These are phyloP conservation scores for Spathaspora sp. DNA, from an alignment of 1,139 yeast genomes.

Conservation along the genomic window DNA sequence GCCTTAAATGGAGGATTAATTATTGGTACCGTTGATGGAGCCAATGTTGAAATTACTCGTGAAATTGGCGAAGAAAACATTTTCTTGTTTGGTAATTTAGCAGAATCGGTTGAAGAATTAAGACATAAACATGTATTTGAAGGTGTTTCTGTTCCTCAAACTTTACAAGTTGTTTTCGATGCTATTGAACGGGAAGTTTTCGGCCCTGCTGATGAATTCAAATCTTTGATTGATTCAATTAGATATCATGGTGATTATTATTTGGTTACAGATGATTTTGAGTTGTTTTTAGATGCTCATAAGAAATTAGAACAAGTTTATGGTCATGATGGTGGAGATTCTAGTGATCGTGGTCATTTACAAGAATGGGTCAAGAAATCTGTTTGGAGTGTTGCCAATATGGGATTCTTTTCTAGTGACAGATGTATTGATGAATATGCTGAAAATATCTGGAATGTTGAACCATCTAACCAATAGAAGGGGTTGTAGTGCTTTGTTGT, in stretches of 20 bases:
- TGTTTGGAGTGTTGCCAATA: slow-evolving; percentile 80
- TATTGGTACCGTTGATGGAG: slow-evolving; percentile 96
- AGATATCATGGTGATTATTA: slow-evolving; percentile 79
- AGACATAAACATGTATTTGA: slow-evolving; percentile 73
- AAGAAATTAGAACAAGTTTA: slow-evolving; percentile 70
- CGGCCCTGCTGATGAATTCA: slow-evolving; percentile 70
- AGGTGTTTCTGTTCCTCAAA: slow-evolving; percentile 53
- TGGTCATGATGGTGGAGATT: slow-evolving; percentile 47
- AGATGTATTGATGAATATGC: slow-evolving; percentile 93
- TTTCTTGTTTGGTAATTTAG: slow-evolving; percentile 85
- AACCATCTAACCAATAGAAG: slow-evolving; percentile 48
- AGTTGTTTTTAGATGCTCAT: slow-evolving; percentile 81
- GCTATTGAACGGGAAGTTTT: slow-evolving; percentile 69
- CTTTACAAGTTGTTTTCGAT: slow-evolving; percentile 61
- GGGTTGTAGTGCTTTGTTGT: slow-evolving; percentile 5
- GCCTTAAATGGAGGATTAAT: slow-evolving; percentile 92
- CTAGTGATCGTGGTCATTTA: slow-evolving; percentile 50
- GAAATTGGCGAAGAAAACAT: slow-evolving; percentile 93
- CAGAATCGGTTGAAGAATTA: slow-evolving; percentile 85
- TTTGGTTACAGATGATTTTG: slow-evolving; percentile 86
- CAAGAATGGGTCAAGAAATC: slow-evolving; percentile 75
- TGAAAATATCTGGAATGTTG: slow-evolving; percentile 89
- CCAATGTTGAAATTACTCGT: slow-evolving; percentile 91
- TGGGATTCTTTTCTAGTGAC: slow-evolving; percentile 92
- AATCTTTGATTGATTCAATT: slow-evolving; percentile 67